These are phyloP conservation scores for Limonium bicolor DNA, from an alignment of 148 eudicot species.

Conservation along the genomic window DNA sequence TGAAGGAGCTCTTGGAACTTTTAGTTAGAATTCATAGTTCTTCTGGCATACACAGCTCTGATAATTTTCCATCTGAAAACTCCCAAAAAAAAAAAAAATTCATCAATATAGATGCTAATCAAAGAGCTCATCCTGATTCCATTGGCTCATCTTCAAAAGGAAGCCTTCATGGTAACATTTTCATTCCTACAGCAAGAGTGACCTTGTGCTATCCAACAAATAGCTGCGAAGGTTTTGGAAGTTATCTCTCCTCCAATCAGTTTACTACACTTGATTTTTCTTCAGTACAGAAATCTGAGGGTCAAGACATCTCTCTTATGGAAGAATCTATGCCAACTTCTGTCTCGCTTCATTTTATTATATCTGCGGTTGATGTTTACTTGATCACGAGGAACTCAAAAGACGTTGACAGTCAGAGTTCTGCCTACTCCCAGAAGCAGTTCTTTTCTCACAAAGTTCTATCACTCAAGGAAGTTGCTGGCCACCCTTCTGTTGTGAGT, in stretches of 20 bases:
- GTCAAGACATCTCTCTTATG: slow-evolving; percentile 16
- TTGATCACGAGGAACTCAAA: slow-evolving; percentile 17
- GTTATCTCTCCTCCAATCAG: slow-evolving; percentile 48
- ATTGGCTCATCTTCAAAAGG: slow-evolving; percentile 13
- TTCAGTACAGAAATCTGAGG: slow-evolving; percentile 20
- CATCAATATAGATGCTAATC: slow-evolving; percentile 12
- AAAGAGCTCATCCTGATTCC: slow-evolving; percentile 8
- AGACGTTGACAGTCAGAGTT: slow-evolving; percentile 12
- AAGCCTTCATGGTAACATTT: slow-evolving; percentile 32
- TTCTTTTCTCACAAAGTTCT: slow-evolving; percentile 30
- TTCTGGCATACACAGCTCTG: slow-evolving; percentile 10
- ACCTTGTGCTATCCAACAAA: slow-evolving; percentile 50
- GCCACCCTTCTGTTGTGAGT: slow-evolving; percentile 37
- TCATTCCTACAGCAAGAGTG: slow-evolving; percentile 58
- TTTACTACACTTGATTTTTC: slow-evolving; percentile 63
- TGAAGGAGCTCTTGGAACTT: slow-evolving; percentile 22
- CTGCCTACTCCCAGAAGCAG: slow-evolving; percentile 8
- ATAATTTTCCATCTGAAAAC: slow-evolving; percentile 11
- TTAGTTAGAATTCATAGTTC: slow-evolving; percentile 25
- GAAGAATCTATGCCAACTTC: slow-evolving; percentile 22
- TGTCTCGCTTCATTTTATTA: slow-evolving; percentile 41
- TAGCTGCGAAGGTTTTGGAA: slow-evolving; percentile 21
- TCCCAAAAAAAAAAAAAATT: slow-evolving; percentile 8
- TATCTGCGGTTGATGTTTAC: slow-evolving; percentile 38
- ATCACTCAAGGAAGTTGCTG: slow-evolving; percentile 26